Conservation (phyloP, 257 asterid genomes). For the Ilex aquifolium region DNA sequence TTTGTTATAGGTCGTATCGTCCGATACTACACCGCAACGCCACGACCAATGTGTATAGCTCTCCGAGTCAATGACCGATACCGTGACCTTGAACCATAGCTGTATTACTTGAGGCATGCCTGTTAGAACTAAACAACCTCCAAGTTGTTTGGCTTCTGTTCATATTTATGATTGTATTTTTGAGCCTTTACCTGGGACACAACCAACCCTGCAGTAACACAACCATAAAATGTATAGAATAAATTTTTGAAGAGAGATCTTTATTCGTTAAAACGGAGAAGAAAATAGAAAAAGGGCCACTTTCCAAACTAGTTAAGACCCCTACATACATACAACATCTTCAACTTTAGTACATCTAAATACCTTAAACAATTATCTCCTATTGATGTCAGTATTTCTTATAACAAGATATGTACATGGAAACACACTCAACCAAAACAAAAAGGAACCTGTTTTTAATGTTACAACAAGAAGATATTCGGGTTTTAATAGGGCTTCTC, state of each 20-base stretch:
- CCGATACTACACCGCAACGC: no score
- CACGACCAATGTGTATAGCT: no score
- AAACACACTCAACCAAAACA: conserved; percentile 21
- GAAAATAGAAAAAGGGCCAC: background rate
- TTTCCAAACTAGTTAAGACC: conserved; percentile 10
- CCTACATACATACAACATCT: conserved; percentile 15
- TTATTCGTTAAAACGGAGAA: conserved; percentile 10
- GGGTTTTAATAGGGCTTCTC: background rate
- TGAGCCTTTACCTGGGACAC: background rate
- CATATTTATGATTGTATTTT: background rate
- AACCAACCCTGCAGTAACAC: no score
- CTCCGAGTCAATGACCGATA: no score
- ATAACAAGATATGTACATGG: conserved; percentile 31
- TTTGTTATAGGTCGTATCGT: no score
- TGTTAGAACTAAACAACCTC: no score
- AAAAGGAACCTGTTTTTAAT: conserved; percentile 18
- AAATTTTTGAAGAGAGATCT: conserved; percentile 7
- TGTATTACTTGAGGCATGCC: no score
- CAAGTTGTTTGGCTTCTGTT: background rate
- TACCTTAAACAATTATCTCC: conserved; percentile 7
- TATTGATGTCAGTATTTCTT: conserved; percentile 15
- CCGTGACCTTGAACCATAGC: no score
- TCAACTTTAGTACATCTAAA: conserved; percentile 9
- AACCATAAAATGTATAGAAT: background rate
- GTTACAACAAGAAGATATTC: conserved; percentile 11